Evolutionary conservation across 2,329 filamentous ascomycete species (phyloP).

Genomic region (Talaromyces sp.): DNA sequence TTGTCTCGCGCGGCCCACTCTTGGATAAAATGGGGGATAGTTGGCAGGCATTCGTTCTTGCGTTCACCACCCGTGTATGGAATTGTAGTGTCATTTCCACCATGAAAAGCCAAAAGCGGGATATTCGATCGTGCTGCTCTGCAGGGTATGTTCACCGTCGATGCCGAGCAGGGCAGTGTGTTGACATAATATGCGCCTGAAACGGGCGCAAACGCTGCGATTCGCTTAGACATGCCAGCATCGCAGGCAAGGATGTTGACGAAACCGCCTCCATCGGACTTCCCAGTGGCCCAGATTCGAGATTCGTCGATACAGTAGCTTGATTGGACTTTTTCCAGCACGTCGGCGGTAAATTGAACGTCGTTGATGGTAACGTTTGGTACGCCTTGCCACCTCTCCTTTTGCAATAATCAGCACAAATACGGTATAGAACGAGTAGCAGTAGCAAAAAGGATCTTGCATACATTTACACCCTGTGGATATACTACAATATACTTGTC

Average conservation of each 20-base stretch:
- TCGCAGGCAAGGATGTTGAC: conserved; percentile 46
- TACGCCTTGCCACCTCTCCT: conserved; percentile 7
- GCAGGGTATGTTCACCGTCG: conserved; percentile 19
- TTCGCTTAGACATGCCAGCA: conserved; percentile 32
- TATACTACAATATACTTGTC: not conserved
- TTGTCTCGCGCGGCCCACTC: conserved; percentile 24
- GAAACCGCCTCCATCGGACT: conserved; percentile 53
- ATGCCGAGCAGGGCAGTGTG: conserved; percentile 12
- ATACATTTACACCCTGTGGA: conserved; percentile 3
- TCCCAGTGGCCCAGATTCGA: conserved; percentile 45
- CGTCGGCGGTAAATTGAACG: conserved; percentile 4
- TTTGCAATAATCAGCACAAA: not conserved
- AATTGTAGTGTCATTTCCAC: conserved; percentile 37
- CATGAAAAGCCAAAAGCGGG: conserved; percentile 44
- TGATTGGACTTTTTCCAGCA: not conserved
- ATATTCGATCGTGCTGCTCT: conserved; percentile 23
- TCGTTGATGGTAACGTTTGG: not conserved
- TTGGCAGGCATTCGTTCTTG: conserved; percentile 15
- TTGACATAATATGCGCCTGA: conserved; percentile 43
- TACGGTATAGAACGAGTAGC: not conserved
- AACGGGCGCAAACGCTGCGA: conserved; percentile 48
- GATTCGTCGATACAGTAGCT: conserved; percentile 42
- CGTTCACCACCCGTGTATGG: conserved; percentile 32
- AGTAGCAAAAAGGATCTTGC: not conserved
- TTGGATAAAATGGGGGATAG: conserved; percentile 17